Conservation (phyloP, 345 rosid genomes). For the Bretschneidera sinensis region DNA sequence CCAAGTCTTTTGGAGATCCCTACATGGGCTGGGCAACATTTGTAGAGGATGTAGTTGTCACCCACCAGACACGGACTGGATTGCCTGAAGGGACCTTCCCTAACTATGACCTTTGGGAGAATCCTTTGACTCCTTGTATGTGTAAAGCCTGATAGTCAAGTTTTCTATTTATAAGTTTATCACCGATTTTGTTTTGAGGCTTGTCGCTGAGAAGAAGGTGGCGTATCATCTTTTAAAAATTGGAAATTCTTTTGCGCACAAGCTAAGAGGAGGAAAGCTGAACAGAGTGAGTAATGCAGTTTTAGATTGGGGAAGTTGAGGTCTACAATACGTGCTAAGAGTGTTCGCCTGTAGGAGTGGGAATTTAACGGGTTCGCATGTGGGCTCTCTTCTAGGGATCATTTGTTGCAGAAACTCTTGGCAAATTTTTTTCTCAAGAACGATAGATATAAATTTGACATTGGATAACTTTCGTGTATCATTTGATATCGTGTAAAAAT, state of each 20-base stretch:
- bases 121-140: slow-evolving; percentile 99
- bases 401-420: background rate
- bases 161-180: slow-evolving; percentile 6
- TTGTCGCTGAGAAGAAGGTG: slow-evolving; percentile 11
- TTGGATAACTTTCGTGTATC: background rate
- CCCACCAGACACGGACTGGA: slow-evolving; percentile 96
- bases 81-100: slow-evolving; percentile 99
- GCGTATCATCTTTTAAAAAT: slow-evolving; percentile 5
- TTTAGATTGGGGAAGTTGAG: background rate
- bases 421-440: background rate
- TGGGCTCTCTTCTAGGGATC: background rate
- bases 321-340: background rate
- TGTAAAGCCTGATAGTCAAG: slow-evolving; percentile 66
- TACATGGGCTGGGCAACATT: slow-evolving; percentile 99
- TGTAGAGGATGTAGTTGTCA: slow-evolving; percentile 90
- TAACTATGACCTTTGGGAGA: slow-evolving; percentile 99
- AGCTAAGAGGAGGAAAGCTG: slow-evolving; percentile 5
- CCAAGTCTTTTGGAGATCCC: slow-evolving; percentile 97
- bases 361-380: background rate
- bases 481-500: background rate
- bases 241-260: slow-evolving; percentile 7
- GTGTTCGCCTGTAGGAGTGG: background rate
- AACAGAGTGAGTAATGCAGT: background rate
- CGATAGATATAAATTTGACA: too few relatives aligned
- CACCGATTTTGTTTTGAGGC: slow-evolving; percentile 16